These are phyloP conservation scores for Aspergillus brunneoviolaceus DNA, from an alignment of 2,329 filamentous ascomycete genomes.

Conservation along the genomic window DNA sequence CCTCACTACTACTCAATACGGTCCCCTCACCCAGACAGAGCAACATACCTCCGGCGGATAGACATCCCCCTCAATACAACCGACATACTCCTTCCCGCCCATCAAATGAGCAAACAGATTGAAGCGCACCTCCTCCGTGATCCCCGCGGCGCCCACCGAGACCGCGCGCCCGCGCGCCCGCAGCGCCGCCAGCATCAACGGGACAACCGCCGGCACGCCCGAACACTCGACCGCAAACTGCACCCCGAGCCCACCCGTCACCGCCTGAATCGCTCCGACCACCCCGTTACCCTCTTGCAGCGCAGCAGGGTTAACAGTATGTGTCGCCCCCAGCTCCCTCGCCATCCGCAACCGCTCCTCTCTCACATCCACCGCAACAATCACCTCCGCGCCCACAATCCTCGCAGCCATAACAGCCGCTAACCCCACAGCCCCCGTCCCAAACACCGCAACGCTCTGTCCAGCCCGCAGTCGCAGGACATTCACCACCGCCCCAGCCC, in stretches of 20 bases:
- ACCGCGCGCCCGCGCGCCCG: conserved; percentile 19
- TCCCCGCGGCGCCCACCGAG: conserved; percentile 20
- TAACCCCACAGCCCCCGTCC: conserved; percentile 34
- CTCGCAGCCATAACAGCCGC: conserved; percentile 36
- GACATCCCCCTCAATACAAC: conserved; percentile 23
- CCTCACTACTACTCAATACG: neutral
- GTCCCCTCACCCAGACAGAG: neutral
- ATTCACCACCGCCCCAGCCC: conserved; percentile 29
- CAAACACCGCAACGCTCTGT: conserved; percentile 28
- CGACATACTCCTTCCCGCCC: conserved; percentile 22
- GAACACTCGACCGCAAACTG: conserved; percentile 24
- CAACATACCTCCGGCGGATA: conserved; percentile 15
- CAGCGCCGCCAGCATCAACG: conserved; percentile 22
- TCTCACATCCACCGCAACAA: conserved; percentile 30
- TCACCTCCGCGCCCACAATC: conserved; percentile 17
- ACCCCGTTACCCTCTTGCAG: conserved; percentile 5
- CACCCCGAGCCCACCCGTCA: conserved; percentile 6
- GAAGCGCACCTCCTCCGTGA: conserved; percentile 13
- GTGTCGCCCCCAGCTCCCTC: conserved; percentile 28
- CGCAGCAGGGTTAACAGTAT: conserved; percentile 17
- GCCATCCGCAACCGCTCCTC: conserved; percentile 23
- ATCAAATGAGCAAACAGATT: conserved; percentile 21
- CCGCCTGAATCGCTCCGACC: conserved; percentile 8
- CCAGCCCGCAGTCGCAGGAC: conserved; percentile 12
- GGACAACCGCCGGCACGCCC: conserved; percentile 18